Percentiles rank a stretch among this genome's conserved stretches.
These are phyloP conservation scores for Trametes meyenii DNA, from an alignment of 768 basidiomycete species.

Conservation along the genomic window DNA sequence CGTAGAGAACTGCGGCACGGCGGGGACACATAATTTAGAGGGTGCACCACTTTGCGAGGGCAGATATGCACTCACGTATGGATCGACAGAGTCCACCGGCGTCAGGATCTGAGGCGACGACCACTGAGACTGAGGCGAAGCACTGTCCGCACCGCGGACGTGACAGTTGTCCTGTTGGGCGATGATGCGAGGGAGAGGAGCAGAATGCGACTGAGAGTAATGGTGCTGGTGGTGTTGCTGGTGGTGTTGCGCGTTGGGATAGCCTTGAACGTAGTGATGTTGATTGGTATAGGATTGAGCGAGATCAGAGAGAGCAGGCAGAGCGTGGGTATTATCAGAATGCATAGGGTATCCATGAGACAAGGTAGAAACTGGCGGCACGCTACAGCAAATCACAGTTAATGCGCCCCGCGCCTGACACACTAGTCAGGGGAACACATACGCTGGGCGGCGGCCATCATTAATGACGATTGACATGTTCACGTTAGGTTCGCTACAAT, in stretches of 20 bases:
- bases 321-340: conserved; percentile 40
- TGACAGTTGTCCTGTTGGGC: conserved; percentile 39
- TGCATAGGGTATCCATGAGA: conserved; percentile 51
- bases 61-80: conserved; percentile 57
- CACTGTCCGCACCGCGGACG: conserved; percentile 53
- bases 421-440: conserved; percentile 3
- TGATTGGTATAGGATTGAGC: conserved; percentile 48
- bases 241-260: conserved; percentile 41
- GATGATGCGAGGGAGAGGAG: conserved; percentile 44
- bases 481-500: conserved; percentile 29
- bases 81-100: conserved; percentile 57
- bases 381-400: conserved; percentile 12
- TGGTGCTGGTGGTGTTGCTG: conserved; percentile 21
- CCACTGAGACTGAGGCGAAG: conserved; percentile 57
- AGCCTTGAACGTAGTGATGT: conserved; percentile 51
- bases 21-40: background rate
- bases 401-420: conserved; percentile 1
- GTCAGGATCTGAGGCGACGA: conserved; percentile 46
- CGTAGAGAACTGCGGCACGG: conserved; percentile 38
- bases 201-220: conserved; percentile 29
- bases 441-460: conserved; percentile 22
- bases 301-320: conserved; percentile 65
- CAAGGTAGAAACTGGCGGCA: conserved; percentile 37
- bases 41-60: background rate
- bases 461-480: conserved; percentile 25